phyloP scores from a whole-genome alignment of 1,139 yeast species.

The Geotrichum cucujoidarum region DNA sequence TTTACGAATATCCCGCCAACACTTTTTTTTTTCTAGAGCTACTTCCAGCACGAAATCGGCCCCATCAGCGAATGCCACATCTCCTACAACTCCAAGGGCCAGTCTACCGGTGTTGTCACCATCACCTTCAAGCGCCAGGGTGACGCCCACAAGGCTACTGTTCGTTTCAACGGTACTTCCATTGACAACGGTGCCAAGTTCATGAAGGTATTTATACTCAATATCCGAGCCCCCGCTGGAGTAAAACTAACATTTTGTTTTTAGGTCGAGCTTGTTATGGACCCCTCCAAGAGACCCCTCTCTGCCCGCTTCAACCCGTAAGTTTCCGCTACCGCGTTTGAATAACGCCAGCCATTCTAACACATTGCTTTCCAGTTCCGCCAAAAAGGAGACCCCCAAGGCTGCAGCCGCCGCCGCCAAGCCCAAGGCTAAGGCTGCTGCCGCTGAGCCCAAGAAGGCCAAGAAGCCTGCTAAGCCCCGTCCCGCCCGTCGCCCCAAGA shows the following conservation, averaged over 20 bases:
- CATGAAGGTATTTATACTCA: conserved; percentile 45
- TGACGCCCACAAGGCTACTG: conserved; percentile 71
- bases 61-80: conserved; percentile 69
- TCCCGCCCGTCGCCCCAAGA: conserved; percentile 50
- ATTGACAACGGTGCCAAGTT: conserved; percentile 80
- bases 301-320: conserved; percentile 62
- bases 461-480: conserved; percentile 22
- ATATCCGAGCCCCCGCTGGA: conserved; percentile 13
- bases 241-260: no score
- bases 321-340: no score
- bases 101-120: conserved; percentile 88
- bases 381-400: conserved; percentile 22
- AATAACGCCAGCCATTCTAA: no score
- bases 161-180: conserved; percentile 86
- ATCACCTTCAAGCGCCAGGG: conserved; percentile 65
- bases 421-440: conserved; percentile 33
- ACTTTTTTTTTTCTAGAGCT: conserved; percentile 55
- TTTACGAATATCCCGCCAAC: conserved; percentile 6
- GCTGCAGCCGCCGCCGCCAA: conserved; percentile 23
- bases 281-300: conserved; percentile 75
- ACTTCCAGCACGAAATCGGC: conserved; percentile 83
- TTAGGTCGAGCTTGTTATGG: conserved; percentile 76
- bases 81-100: conserved; percentile 82
- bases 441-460: conserved; percentile 17
- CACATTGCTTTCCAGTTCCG: conserved; percentile 27